Percentiles rank a stretch among this genome's conserved stretches.
phyloP scores from a whole-genome alignment of 2,329 filamentous ascomycete genomes.

The Colletotrichum godetiae region DNA sequence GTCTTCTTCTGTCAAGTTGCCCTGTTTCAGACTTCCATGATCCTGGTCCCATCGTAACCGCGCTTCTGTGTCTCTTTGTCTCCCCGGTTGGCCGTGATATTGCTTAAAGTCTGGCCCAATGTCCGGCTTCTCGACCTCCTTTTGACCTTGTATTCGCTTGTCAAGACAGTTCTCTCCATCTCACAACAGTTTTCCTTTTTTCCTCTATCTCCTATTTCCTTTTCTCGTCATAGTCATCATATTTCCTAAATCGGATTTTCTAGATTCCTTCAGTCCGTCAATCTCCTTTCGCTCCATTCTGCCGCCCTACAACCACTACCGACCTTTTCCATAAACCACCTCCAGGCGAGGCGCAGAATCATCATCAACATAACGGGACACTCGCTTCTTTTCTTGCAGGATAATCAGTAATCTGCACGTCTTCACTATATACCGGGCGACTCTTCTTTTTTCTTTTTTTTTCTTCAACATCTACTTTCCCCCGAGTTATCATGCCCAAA shows the following conservation, averaged over 20 bases:
- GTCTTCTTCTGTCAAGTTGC: slow-evolving; percentile 40
- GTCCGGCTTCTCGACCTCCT: slow-evolving; percentile 34
- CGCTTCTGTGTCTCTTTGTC: slow-evolving; percentile 40
- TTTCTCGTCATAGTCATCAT: slow-evolving; percentile 33
- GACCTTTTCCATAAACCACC: slow-evolving; percentile 14
- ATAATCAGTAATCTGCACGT: slow-evolving; percentile 35
- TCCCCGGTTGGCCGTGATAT: slow-evolving; percentile 14
- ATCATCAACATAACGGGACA: slow-evolving; percentile 12
- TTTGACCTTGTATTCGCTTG: slow-evolving; percentile 36
- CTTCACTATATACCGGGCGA: slow-evolving; percentile 31
- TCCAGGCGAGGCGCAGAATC: slow-evolving; percentile 35
- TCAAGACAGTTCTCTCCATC: slow-evolving; percentile 37
- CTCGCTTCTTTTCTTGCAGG: slow-evolving; percentile 20
- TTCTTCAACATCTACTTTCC: slow-evolving; percentile 32
- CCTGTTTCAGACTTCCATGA: slow-evolving; percentile 38
- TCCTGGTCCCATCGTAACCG: slow-evolving; percentile 37
- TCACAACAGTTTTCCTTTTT: slow-evolving; percentile 40
- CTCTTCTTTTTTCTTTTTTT: slow-evolving; percentile 31
- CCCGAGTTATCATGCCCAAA: slow-evolving; percentile 55
- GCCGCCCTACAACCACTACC: neutral
- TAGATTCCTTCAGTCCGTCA: slow-evolving; percentile 21
- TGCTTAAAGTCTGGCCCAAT: slow-evolving; percentile 37
- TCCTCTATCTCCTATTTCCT: slow-evolving; percentile 40
- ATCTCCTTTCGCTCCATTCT: slow-evolving; percentile 24
- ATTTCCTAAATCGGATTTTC: slow-evolving; percentile 32